Evolutionary conservation across 208 protist genomes (phyloP), one percentile per base, ranked within the genome.

Genomic region (Wallacemonas sp.): DNA sequence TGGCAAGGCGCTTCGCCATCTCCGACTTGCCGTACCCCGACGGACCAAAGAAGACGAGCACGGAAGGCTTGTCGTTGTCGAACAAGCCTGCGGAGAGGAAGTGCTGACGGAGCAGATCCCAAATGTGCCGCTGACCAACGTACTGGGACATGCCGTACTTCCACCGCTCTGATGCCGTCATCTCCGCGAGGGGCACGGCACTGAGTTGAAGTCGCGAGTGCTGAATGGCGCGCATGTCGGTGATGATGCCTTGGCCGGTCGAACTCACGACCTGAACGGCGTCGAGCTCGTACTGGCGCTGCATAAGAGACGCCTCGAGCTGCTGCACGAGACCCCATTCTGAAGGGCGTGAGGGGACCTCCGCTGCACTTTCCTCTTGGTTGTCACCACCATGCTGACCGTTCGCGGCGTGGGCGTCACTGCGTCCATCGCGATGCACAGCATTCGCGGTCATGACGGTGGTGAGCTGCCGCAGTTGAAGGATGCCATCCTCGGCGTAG

Each of bases 21-120:
- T 95, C 84, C 14, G 90, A 91, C 68, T 95, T 95, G 22, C 90
- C 90, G 64, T 84, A 89, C 21, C 90, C 90, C 2, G 84, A 91
- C 15, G 90, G 86, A 22, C 90, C 90, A 63, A 95, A 95, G 55
- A 95, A 79, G 34, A 93, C 54, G 38, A 91, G 72, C 21, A 93
- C 90, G 4, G 86, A 91, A 14, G 90, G 82, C 78, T 95, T 95
- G 39, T 87, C 77, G 4, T 53, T 66, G 22, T 93, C 76, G 30
- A 92, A 88, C 15, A 92, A 46, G 38, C 68, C 75, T n/a, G 75
- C 75, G 42, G 62, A 78, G 19, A 88, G 45, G 55, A 95, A 95
- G 47, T 91, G 81, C 15, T 61, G 60, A 22, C 56, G 64, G 30
- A 95, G 68, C 30, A 75, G 55, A 12, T 58, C 17, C 86, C 85